Base-by-base conservation (phyloP, 1,284 basidiomycete genomes). In the Cutaneotrichosporon sp. region DNA sequence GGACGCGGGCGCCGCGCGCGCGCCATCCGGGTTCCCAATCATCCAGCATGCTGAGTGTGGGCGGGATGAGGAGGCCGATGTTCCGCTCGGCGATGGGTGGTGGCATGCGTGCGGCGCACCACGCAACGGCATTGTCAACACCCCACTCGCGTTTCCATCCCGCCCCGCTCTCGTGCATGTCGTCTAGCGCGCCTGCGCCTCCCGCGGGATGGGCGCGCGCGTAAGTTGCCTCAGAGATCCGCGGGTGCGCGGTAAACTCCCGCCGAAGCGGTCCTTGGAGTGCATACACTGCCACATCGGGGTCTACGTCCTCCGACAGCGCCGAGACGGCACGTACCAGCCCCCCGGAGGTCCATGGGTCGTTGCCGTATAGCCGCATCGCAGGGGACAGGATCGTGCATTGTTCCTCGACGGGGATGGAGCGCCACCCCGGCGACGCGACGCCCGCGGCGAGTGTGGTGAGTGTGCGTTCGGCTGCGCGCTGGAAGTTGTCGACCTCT, bases 1-100 rank as follows among this genome's bases (percentile, higher is more conserved):
- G 61, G 3, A 68, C 65, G 9, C 49, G 39, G 1, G 65, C 63
- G 4, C 72, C 74, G 23, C 56, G 51, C 4, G 58, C 58, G 1
- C 74, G 65, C 62, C 68, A 76, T 1, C 49, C 39, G 0, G 74
- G 67, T 22, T 75, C 71, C 60, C 65, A 76, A 51, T 76, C 74
- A 56, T 76, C 74, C 66, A 76, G 66, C 52, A 76, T 52, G 23
- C 66, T 65, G 22, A 76, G 46, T 0, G 72, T 73, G 1, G 74
- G 73, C 5, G 74, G 74, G 3, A 76, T 56, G 18, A 76, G 59
- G 38, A 68, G 23, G 1, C 66, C 68, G 7, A 76, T 64, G 14
- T 65, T 54, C 40, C 61, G 56, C 41, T 69, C 65, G 2, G 49
- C 37, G 7, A 34, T 20, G 2, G 20, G 13, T 14, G 47, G 30